Percentiles rank a stretch among this genome's conserved stretches.
Evolutionary conservation across 2,329 filamentous ascomycete species (phyloP).

Genomic region (Hypoxylon sp.): DNA sequence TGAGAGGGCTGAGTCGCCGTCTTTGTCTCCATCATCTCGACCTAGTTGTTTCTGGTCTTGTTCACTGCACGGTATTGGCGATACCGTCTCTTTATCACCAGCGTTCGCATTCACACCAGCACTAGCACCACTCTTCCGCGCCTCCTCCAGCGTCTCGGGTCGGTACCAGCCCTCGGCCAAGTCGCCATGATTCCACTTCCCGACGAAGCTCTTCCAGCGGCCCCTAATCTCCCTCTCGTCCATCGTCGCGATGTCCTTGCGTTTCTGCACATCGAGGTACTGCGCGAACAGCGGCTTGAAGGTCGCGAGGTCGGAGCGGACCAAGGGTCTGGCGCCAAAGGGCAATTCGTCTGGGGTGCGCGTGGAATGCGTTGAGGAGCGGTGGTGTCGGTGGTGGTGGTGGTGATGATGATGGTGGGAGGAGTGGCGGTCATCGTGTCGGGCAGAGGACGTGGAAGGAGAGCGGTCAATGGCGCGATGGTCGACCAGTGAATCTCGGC

Average conservation of each 20-base stretch:
- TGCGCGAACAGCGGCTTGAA: conserved; percentile 83
- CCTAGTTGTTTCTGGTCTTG: neutral
- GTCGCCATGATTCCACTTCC: conserved; percentile 92
- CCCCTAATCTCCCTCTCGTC: conserved; percentile 82
- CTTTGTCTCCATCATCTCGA: conserved; percentile 34
- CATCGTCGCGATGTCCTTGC: conserved; percentile 76
- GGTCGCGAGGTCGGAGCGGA: conserved; percentile 74
- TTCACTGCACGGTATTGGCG: neutral
- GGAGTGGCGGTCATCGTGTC: conserved; percentile 9
- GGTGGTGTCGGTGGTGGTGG: conserved; percentile 55
- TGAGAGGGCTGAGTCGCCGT: conserved; percentile 4
- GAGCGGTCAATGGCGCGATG: conserved; percentile 14
- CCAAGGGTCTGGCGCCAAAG: conserved; percentile 74
- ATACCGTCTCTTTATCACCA: neutral
- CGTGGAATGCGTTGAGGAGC: conserved; percentile 22
- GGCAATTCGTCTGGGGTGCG: conserved; percentile 66
- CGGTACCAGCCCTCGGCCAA: conserved; percentile 95
- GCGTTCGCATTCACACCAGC: neutral
- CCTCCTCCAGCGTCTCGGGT: conserved; percentile 73
- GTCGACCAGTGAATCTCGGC: neutral
- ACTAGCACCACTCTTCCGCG: conserved; percentile 37
- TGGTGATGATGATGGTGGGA: conserved; percentile 55
- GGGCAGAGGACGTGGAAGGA: conserved; percentile 35
- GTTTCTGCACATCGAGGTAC: conserved; percentile 91
- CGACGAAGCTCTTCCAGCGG: conserved; percentile 93